Conservation (phyloP, 306 rosid species). For the Vigna nakashimae region DNA sequence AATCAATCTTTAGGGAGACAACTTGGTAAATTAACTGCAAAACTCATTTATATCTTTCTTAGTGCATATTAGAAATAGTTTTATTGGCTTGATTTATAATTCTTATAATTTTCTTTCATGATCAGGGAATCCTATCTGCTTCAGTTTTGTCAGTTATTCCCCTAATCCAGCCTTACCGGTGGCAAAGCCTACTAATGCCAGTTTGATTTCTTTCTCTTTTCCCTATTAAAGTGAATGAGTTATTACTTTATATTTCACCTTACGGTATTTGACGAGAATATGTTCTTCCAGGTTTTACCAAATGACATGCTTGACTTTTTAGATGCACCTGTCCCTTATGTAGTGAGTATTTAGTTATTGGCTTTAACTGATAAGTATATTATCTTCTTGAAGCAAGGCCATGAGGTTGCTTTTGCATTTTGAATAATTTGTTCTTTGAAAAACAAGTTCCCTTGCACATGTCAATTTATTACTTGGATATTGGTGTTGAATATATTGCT, state of each 20-base stretch:
- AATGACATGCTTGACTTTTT: slow-evolving; percentile 96
- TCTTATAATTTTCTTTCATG: slow-evolving; percentile 34
- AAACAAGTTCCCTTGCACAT: slow-evolving; percentile 24
- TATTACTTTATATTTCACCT: slow-evolving; percentile 30
- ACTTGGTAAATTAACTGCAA: slow-evolving; percentile 9
- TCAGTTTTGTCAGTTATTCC: slow-evolving; percentile 90
- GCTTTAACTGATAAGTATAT: slow-evolving; percentile 27
- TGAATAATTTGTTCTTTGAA: slow-evolving; percentile 26
- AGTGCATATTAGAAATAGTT: not conserved
- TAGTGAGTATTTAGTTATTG: slow-evolving; percentile 68
- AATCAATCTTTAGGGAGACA: slow-evolving; percentile 6
- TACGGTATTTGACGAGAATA: slow-evolving; percentile 42
- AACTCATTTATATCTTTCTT: not conserved
- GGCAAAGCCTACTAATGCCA: slow-evolving; percentile 99
- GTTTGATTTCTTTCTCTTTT: slow-evolving; percentile 59
- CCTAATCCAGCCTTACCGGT: slow-evolving; percentile 89
- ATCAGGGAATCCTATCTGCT: slow-evolving; percentile 94
- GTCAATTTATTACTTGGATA: slow-evolving; percentile 11
- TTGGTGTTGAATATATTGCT: slow-evolving; percentile 20
- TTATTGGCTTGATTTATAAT: slow-evolving; percentile 1
- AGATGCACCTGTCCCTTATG: slow-evolving; percentile 97
- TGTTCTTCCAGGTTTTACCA: slow-evolving; percentile 80
- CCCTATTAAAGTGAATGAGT: slow-evolving; percentile 17
- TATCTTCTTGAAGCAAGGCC: slow-evolving; percentile 27
- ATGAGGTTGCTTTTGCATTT: slow-evolving; percentile 31